Percentiles rank a stretch among this genome's conserved stretches.
Conservation (phyloP, 2,329 filamentous ascomycete genomes). For the Ophiocordyceps camponoti-saundersi region DNA sequence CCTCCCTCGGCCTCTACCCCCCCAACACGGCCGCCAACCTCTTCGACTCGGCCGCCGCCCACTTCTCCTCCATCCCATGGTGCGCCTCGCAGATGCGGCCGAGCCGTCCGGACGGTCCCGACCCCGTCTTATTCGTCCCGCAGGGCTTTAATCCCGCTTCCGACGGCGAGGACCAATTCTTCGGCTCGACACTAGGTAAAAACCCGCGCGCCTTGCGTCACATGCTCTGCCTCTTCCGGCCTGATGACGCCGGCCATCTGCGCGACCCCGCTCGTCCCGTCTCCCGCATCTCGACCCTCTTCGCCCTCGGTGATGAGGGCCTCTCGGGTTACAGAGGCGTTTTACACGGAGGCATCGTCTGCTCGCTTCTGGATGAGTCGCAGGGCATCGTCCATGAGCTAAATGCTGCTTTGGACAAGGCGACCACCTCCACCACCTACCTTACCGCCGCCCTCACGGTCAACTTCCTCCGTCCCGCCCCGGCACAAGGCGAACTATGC, state of each 20-base stretch:
- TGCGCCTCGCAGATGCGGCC: conserved; percentile 12
- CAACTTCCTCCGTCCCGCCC: conserved; percentile 7
- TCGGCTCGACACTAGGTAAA: conserved; percentile 13
- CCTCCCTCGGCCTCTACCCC: conserved; percentile 12
- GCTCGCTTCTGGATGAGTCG: conserved; percentile 19
- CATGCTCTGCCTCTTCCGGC: conserved; percentile 17
- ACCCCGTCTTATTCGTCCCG: conserved; percentile 11
- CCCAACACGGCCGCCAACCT: conserved; percentile 9
- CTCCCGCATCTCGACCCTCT: conserved; percentile 12
- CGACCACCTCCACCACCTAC: conserved; percentile 9
- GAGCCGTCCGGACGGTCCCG: conserved; percentile 3
- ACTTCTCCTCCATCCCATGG: conserved; percentile 20
- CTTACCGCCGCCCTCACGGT: conserved; percentile 19
- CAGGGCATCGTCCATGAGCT: conserved; percentile 18
- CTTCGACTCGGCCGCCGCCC: conserved; percentile 10
- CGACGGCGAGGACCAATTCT: conserved; percentile 15
- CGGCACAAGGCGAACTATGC: conserved; percentile 8
- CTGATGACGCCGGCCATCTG: conserved; percentile 8
- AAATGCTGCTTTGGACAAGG: conserved; percentile 16
- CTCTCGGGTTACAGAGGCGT: conserved; percentile 15
- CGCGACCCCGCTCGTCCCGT: conserved; percentile 10
- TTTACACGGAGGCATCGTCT: conserved; percentile 19
- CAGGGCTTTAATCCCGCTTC: conserved; percentile 14
- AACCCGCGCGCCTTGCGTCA: conserved; percentile 11
- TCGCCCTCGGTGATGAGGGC: conserved; percentile 14